Conservation (phyloP, 352 stramenopile species). For the Phytophthora uliginosa region DNA sequence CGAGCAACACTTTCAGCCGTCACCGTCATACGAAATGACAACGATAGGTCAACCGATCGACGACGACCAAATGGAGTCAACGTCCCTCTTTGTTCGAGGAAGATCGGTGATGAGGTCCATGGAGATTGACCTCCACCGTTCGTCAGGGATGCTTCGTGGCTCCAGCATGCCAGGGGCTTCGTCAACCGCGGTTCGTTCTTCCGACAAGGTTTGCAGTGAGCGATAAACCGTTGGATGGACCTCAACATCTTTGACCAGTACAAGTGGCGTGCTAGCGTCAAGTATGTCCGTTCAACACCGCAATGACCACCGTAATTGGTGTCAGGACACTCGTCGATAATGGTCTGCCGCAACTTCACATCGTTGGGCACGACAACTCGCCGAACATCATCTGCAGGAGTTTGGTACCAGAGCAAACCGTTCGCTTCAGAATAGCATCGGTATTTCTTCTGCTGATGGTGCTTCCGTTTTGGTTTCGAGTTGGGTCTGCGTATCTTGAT, state of each 20-base stretch:
- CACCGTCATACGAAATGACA: conserved; percentile 16
- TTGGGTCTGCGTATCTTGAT: background rate
- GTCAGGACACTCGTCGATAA: conserved; percentile 16
- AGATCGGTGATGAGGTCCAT: conserved; percentile 22
- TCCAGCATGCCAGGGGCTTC: conserved; percentile 18
- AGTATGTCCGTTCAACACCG: conserved; percentile 10
- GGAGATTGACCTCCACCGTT: conserved; percentile 10
- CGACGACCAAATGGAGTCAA: conserved; percentile 16
- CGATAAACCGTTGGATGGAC: conserved; percentile 22
- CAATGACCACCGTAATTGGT: too few relatives aligned
- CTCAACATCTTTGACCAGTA: conserved; percentile 26
- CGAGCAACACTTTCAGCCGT: conserved; percentile 9
- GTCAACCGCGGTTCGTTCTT: conserved; percentile 20
- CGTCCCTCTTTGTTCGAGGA: background rate
- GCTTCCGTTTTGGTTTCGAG: background rate
- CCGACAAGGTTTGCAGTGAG: conserved; percentile 20
- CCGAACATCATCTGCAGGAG: conserved; percentile 8
- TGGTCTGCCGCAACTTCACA: conserved; percentile 1
- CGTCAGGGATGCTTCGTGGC: conserved; percentile 9
- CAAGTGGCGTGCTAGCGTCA: conserved; percentile 10
- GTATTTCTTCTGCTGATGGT: background rate
- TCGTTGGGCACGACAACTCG: conserved; percentile 21
- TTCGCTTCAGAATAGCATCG: background rate
- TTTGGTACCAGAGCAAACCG: conserved; percentile 5
- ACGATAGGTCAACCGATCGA: conserved; percentile 22